Conservation (phyloP, 2,329 filamentous ascomycete genomes). For the Pseudogymnoascus sp. region DNA sequence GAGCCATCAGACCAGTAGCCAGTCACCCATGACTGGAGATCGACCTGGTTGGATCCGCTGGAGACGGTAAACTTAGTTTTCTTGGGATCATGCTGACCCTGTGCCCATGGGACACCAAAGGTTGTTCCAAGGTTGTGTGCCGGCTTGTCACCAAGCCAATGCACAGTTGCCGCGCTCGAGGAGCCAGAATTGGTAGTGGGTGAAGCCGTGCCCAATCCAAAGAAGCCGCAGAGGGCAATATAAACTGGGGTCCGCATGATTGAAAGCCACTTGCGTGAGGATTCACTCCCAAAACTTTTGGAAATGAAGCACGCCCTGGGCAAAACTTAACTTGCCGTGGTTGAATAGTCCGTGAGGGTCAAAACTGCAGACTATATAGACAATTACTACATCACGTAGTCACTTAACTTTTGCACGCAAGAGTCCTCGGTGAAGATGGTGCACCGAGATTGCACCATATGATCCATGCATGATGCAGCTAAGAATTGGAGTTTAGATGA, state of each 20-base stretch:
- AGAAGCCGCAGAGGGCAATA: background rate
- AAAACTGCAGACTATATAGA: background rate
- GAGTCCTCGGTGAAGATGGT: background rate
- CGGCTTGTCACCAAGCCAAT: constrained; percentile 21
- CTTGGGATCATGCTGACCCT: constrained; percentile 16
- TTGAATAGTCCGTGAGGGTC: background rate
- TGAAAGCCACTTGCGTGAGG: constrained; percentile 3
- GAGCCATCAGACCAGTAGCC: constrained; percentile 56
- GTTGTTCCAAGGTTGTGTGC: constrained; percentile 20
- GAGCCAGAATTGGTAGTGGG: background rate
- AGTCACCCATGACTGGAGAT: constrained; percentile 50
- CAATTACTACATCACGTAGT: background rate
- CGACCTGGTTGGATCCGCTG: constrained; percentile 7
- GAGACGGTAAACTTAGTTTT: constrained; percentile 19
- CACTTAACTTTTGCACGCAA: background rate
- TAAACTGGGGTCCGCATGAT: constrained; percentile 7
- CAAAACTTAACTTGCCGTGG: background rate
- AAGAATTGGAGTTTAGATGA: background rate
- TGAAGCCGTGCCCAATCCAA: background rate
- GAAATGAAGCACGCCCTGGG: background rate
- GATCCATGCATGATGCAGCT: background rate
- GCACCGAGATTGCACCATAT: constrained; percentile 8
- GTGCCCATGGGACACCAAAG: constrained; percentile 22
- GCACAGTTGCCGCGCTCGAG: constrained; percentile 12
- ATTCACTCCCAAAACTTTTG: background rate